Conservation (phyloP, 2,329 filamentous ascomycete genomes). For the Penicillium verrucosum region DNA sequence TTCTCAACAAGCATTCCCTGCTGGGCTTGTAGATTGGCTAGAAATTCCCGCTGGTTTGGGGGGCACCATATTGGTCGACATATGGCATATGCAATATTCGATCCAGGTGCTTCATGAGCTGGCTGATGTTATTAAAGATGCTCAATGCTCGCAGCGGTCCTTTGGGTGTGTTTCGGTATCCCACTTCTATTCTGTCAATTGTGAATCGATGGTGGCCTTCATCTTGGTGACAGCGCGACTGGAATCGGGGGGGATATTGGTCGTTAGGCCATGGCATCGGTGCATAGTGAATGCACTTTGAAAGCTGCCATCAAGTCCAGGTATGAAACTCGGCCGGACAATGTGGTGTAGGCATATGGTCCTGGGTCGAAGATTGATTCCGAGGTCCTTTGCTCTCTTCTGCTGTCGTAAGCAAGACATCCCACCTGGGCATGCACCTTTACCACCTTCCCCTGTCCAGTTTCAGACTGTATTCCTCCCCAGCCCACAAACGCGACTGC, state of each 20-base stretch:
- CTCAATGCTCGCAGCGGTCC: too few species aligned
- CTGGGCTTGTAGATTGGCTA: too few species aligned
- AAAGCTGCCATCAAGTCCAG: slow-evolving; percentile 50
- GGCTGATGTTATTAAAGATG: too few species aligned
- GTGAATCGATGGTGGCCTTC: slow-evolving; percentile 51
- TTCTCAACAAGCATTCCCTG: too few species aligned
- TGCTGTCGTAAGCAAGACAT: neutral
- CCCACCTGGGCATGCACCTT: slow-evolving; percentile 1
- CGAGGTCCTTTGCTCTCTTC: too few species aligned
- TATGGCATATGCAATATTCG: too few species aligned
- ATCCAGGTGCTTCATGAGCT: too few species aligned
- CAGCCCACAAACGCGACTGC: slow-evolving; percentile 17
- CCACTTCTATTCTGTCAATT: slow-evolving; percentile 41
- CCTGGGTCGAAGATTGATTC: slow-evolving; percentile 41
- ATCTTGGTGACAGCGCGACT: slow-evolving; percentile 49
- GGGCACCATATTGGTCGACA: too few species aligned
- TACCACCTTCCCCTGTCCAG: slow-evolving; percentile 8
- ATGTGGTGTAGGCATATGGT: slow-evolving; percentile 52
- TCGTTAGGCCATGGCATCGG: slow-evolving; percentile 46
- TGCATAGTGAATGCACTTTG: slow-evolving; percentile 57
- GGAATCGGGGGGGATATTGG: slow-evolving; percentile 42
- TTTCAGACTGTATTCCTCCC: neutral
- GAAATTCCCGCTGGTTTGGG: too few species aligned
- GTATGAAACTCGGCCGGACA: slow-evolving; percentile 46
- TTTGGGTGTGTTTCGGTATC: too few species aligned